A percentile compares a stretch with the other conserved stretches of the same genome.
phyloP scores from a whole-genome alignment of 169 alveolate genomes.

The Theileria orientalis region DNA sequence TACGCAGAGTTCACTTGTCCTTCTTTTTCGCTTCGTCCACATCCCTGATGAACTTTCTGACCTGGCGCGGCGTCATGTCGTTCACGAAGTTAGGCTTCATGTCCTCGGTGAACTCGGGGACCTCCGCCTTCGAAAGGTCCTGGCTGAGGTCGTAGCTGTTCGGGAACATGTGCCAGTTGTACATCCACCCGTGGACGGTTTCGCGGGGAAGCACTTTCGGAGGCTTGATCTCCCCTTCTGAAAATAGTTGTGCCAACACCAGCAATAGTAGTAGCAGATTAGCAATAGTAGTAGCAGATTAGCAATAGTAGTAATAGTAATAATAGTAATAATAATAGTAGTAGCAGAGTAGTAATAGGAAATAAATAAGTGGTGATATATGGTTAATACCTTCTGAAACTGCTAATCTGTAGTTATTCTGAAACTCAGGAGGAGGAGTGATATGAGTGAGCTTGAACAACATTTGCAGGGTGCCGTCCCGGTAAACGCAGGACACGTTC shows the following conservation, averaged over 20 bases:
- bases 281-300: neutral
- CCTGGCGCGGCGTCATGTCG: slow-evolving; percentile 30
- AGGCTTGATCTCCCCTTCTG: slow-evolving; percentile 30
- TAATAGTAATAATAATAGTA: too few relatives aligned
- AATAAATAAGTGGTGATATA: neutral
- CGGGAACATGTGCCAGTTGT: slow-evolving; percentile 61
- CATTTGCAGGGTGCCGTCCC: slow-evolving; percentile 48
- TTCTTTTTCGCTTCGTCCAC: slow-evolving; percentile 7
- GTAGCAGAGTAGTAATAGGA: neutral
- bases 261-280: too few relatives aligned
- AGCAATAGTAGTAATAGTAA: neutral
- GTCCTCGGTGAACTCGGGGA: neutral
- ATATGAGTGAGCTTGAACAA: slow-evolving; percentile 39
- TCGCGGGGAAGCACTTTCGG: slow-evolving; percentile 29
- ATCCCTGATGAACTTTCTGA: slow-evolving; percentile 6
- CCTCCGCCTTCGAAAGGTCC: slow-evolving; percentile 36
- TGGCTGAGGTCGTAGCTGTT: slow-evolving; percentile 47
- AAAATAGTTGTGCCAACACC: too few relatives aligned
- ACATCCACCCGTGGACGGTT: slow-evolving; percentile 69
- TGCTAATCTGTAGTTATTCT: slow-evolving; percentile 21
- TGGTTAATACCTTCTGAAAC: slow-evolving; percentile 14
- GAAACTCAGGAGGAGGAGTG: slow-evolving; percentile 58
- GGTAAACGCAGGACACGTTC: slow-evolving; percentile 25
- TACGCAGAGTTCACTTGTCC: neutral
- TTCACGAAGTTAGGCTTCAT: slow-evolving; percentile 11